These are phyloP conservation scores for Gonapodya prolifera DNA, from an alignment of 192 early-diverging fungal species.

Conservation along the genomic window DNA sequence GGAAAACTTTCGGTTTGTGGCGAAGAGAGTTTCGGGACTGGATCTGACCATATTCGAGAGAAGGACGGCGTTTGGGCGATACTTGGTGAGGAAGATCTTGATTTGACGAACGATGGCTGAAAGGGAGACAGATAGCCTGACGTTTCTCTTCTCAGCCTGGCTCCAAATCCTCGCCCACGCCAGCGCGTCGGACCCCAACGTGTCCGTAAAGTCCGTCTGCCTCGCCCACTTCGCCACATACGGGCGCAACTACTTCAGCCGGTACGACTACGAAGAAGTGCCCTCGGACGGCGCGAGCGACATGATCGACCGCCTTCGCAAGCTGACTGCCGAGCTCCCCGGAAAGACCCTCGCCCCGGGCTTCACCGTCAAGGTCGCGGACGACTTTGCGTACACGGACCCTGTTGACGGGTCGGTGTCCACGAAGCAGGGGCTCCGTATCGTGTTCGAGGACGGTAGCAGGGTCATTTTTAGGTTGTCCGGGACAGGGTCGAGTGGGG, in stretches of 20 bases:
- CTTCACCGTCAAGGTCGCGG: slow-evolving; percentile 31
- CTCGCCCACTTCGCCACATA: slow-evolving; percentile 65
- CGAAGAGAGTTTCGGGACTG: slow-evolving; percentile 97
- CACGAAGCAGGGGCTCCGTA: slow-evolving; percentile 78
- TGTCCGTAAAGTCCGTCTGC: slow-evolving; percentile 67
- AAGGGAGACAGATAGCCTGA: too few relatives aligned
- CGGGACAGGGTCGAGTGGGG: slow-evolving; percentile 91
- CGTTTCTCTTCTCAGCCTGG: slow-evolving; percentile 51
- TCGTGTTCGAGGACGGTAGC: slow-evolving; percentile 83
- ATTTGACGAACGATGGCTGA: too few relatives aligned
- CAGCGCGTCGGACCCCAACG: slow-evolving; percentile 37
- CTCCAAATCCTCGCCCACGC: slow-evolving; percentile 77
- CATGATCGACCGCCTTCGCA: slow-evolving; percentile 64
- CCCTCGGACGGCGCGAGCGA: slow-evolving; percentile 58
- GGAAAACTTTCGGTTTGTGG: slow-evolving; percentile 87
- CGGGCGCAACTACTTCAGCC: slow-evolving; percentile 93
- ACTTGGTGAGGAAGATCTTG: slow-evolving; percentile 33
- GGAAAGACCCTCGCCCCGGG: slow-evolving; percentile 47
- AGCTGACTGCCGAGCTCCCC: slow-evolving; percentile 34
- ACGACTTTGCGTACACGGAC: slow-evolving; percentile 92
- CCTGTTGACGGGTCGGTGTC: slow-evolving; percentile 79
- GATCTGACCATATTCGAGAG: slow-evolving; percentile 96
- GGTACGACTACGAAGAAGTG: slow-evolving; percentile 95
- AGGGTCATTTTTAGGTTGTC: slow-evolving; percentile 84
- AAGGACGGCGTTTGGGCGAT: slow-evolving; percentile 99